phyloP scores from a whole-genome alignment of 129 eudicot species.

The Cynara cardunculus region DNA sequence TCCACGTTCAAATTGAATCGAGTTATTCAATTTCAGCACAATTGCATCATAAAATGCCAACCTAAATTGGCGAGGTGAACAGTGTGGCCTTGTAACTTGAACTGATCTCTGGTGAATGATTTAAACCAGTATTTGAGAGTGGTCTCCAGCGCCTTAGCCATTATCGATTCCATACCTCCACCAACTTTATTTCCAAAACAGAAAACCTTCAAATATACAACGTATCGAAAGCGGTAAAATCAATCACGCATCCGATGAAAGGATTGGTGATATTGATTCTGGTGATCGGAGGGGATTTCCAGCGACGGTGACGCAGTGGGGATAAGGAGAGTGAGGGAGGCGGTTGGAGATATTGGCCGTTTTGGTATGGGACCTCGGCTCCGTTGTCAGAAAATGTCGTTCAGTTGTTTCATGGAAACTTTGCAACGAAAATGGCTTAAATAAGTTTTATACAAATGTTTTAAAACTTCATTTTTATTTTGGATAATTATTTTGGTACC shows the following conservation, averaged over 20 bases:
- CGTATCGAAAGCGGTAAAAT: background rate
- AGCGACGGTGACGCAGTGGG: conserved; percentile 7
- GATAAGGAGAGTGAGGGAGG: conserved; percentile 12
- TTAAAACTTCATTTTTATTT: too few species aligned
- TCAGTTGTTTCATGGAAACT: conserved; percentile 15
- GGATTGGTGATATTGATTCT: conserved; percentile 8
- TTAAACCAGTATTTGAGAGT: conserved; percentile 92
- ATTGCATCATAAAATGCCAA: conserved; percentile 9
- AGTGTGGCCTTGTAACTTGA: conserved; percentile 84
- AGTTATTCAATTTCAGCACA: background rate
- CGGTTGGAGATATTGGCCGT: conserved; percentile 19
- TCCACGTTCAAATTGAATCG: background rate
- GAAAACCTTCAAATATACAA: conserved; percentile 2
- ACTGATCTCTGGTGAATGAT: conserved; percentile 90
- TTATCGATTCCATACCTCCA: conserved; percentile 72
- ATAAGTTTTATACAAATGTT: too few species aligned
- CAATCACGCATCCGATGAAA: conserved; percentile 17
- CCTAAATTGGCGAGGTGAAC: conserved; percentile 86
- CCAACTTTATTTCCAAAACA: background rate
- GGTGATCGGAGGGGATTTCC: conserved; percentile 19
- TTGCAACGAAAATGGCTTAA: conserved; percentile 12
- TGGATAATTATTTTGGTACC: too few species aligned
- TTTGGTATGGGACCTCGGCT: conserved; percentile 17
- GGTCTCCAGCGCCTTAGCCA: conserved; percentile 85
- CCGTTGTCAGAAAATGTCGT: conserved; percentile 20